These are phyloP conservation scores for Fraxinus ornus DNA, from an alignment of 305 asterid genomes.

Conservation along the genomic window DNA sequence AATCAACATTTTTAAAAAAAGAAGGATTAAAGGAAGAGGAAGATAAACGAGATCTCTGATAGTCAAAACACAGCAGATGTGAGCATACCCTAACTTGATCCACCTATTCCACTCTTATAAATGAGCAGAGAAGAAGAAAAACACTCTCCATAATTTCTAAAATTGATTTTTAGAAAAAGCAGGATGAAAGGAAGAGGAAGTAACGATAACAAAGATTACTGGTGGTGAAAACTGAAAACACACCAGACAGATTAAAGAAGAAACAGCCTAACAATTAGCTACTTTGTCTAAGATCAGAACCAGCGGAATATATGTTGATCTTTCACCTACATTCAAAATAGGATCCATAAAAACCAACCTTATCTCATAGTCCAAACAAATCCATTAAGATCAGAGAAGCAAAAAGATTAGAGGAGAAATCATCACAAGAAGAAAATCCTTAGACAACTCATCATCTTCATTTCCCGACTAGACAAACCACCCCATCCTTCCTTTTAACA, in stretches of 20 bases:
- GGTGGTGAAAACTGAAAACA: background rate
- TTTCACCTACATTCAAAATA: constrained; percentile 6
- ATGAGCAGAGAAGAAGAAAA: background rate
- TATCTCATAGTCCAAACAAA: background rate
- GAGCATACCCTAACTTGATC: background rate
- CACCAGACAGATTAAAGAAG: background rate
- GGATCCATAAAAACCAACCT: background rate
- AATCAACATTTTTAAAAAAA: background rate
- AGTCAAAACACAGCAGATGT: background rate
- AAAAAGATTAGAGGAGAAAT: background rate
- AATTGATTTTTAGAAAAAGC: background rate
- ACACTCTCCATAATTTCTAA: constrained; percentile 10
- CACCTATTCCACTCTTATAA: background rate
- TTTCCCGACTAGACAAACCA: background rate
- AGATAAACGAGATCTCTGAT: background rate
- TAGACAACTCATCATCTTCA: background rate
- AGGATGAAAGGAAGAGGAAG: background rate
- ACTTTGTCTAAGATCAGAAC: constrained; percentile 1
- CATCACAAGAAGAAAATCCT: background rate
- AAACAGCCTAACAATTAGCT: constrained; percentile 3
- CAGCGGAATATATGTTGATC: background rate
- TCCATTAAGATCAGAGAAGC: background rate
- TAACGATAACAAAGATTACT: background rate
- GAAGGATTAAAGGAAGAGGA: background rate
- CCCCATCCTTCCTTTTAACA: background rate